These are phyloP conservation scores for Athelia sp. DNA, from an alignment of 1,284 basidiomycete genomes.

Conservation along the genomic window DNA sequence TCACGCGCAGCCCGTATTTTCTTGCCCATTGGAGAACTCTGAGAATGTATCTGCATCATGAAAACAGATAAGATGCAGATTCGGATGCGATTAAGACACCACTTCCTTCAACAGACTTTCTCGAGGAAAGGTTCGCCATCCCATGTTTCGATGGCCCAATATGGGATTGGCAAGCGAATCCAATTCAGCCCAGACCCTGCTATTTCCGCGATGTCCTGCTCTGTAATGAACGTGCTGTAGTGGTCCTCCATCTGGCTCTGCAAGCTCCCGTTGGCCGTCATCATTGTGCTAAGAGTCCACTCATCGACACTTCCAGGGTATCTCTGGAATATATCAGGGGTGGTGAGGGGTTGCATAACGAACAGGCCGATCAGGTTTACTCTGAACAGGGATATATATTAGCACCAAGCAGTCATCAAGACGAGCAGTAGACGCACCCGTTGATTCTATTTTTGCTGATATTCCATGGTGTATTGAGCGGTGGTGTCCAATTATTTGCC, in stretches of 20 bases:
- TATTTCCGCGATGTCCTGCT: conserved; percentile 86
- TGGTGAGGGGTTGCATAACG: conserved; percentile 79
- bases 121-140: conserved; percentile 77
- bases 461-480: conserved; percentile 59
- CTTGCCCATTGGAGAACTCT: conserved; percentile 55
- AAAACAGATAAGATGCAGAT: too few relatives aligned
- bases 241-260: conserved; percentile 31
- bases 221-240: conserved; percentile 49
- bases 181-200: conserved; percentile 89
- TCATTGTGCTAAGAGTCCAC: conserved; percentile 71
- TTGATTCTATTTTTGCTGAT: conserved; percentile 42
- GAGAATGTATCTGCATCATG: not conserved
- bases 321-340: conserved; percentile 72
- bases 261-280: conserved; percentile 43
- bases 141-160: conserved; percentile 82
- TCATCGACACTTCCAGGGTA: conserved; percentile 70
- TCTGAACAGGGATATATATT: conserved; percentile 33
- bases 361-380: conserved; percentile 74
- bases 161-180: conserved; percentile 80
- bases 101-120: conserved; percentile 56
- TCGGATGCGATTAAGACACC: too few relatives aligned
- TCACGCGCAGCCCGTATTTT: conserved; percentile 68
- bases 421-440: conserved; percentile 24
- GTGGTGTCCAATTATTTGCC: conserved; percentile 59
- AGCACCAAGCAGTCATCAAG: conserved; percentile 65